Percentiles rank a stretch among this genome's conserved stretches.
phyloP scores from a whole-genome alignment of 2,329 filamentous ascomycete species.

The Cladobotryum protrusum region DNA sequence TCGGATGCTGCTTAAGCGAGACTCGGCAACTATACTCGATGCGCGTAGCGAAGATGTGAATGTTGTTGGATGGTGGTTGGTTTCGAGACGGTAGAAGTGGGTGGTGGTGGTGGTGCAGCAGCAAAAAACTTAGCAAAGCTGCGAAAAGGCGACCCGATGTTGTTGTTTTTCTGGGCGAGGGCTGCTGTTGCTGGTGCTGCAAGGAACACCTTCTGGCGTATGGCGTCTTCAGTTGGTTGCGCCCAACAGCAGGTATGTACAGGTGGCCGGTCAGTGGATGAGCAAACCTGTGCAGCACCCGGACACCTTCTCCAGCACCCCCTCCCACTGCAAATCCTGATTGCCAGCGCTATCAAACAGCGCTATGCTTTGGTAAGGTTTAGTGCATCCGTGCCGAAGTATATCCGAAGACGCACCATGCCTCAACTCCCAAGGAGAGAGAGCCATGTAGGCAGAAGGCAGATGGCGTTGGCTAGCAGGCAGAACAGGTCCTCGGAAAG shows the following conservation, averaged over 20 bases:
- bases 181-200: constrained; percentile 6
- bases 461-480: too few relatives aligned
- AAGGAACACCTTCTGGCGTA: constrained; percentile 10
- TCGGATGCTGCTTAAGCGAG: constrained; percentile 1
- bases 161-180: constrained; percentile 10
- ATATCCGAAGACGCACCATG: neutral
- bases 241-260: neutral
- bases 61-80: constrained; percentile 7
- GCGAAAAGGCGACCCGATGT: constrained; percentile 12
- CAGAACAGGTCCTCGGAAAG: too few relatives aligned
- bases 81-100: constrained; percentile 8
- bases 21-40: constrained; percentile 3
- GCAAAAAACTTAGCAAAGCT: constrained; percentile 18
- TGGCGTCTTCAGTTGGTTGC: neutral
- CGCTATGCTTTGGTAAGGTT: too few relatives aligned
- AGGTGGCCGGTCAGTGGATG: neutral
- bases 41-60: constrained; percentile 2
- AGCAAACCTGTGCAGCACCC: neutral
- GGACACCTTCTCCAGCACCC: neutral
- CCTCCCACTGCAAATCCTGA: too few relatives aligned
- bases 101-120: constrained; percentile 12
- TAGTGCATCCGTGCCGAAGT: neutral
- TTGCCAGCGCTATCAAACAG: too few relatives aligned
- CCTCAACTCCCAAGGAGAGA: neutral
- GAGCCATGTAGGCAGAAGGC: too few relatives aligned